These are phyloP conservation scores for Vaccinium vitisidaea DNA, from an alignment of 148 eudicot species.

Conservation along the genomic window DNA sequence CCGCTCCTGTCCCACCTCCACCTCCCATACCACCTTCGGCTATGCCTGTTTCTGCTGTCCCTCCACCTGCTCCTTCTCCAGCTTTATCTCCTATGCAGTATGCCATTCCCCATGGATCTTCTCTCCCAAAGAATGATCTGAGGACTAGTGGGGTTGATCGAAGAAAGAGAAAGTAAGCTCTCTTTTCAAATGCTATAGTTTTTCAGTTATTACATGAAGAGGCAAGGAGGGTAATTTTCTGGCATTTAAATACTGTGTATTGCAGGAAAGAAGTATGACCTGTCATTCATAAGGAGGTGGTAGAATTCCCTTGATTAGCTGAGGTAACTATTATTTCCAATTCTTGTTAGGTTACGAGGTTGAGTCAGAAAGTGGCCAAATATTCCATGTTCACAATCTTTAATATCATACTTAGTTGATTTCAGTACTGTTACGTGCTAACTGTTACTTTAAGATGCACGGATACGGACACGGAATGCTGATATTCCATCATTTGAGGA, in stretches of 20 bases:
- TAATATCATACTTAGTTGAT: background rate
- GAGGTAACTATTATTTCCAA: slow-evolving; percentile 2
- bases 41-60: slow-evolving; percentile 39
- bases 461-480: too few species aligned
- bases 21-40: slow-evolving; percentile 47
- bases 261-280: slow-evolving; percentile 28
- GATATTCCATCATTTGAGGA: background rate
- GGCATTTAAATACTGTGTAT: background rate
- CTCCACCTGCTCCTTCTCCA: slow-evolving; percentile 49
- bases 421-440: background rate
- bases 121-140: slow-evolving; percentile 57
- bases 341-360: background rate
- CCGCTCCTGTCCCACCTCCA: slow-evolving; percentile 43
- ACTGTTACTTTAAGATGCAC: too few species aligned
- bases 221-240: background rate
- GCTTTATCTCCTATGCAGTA: slow-evolving; percentile 82
- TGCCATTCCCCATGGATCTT: slow-evolving; percentile 58
- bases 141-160: slow-evolving; percentile 67
- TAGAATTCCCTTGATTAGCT: background rate
- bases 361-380: background rate
- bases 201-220: background rate
- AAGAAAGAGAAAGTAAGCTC: slow-evolving; percentile 80
- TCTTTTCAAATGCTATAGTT: background rate
- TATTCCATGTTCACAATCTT: background rate
- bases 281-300: background rate